Evolutionary conservation across 495 filamentous ascomycete species (phyloP).

Genomic region (Aspergillus ellipticus): DNA sequence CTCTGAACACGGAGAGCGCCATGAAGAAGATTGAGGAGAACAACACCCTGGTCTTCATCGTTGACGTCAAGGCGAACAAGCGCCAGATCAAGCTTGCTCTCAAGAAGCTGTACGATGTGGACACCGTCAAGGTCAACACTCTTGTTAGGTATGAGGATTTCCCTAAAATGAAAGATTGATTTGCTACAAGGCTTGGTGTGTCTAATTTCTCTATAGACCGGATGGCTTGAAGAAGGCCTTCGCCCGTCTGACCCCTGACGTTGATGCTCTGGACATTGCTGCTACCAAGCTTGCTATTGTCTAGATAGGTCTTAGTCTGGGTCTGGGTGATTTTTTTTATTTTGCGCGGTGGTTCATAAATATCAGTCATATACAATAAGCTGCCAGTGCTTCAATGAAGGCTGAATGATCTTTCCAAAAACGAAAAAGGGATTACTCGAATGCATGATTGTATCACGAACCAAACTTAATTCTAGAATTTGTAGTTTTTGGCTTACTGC

Average conservation of each 20-base stretch:
- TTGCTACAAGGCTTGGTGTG: background rate
- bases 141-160: constrained; percentile 75
- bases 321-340: constrained; percentile 40
- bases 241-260: constrained; percentile 87
- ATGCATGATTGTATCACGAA: constrained; percentile 16
- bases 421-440: constrained; percentile 30
- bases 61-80: constrained; percentile 98
- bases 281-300: constrained; percentile 98
- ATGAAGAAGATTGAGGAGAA: constrained; percentile 99
- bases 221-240: constrained; percentile 99
- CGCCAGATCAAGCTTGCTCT: constrained; percentile 96
- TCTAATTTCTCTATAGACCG: constrained; percentile 54
- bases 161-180: background rate
- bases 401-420: constrained; percentile 43
- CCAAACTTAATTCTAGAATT: background rate
- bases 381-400: constrained; percentile 34
- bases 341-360: constrained; percentile 44
- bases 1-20: constrained; percentile 94
- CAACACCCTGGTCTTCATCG: constrained; percentile 99
- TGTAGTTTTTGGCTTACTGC: background rate
- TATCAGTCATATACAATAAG: constrained; percentile 39
- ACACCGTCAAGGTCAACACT: constrained; percentile 97
- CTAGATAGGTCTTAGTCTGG: constrained; percentile 53
- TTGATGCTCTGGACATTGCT: constrained; percentile 98
- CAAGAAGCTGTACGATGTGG: constrained; percentile 99